Evolutionary conservation across 2,329 filamentous ascomycete genomes (phyloP).

Genomic region (Penicillium sclerotigenum): DNA sequence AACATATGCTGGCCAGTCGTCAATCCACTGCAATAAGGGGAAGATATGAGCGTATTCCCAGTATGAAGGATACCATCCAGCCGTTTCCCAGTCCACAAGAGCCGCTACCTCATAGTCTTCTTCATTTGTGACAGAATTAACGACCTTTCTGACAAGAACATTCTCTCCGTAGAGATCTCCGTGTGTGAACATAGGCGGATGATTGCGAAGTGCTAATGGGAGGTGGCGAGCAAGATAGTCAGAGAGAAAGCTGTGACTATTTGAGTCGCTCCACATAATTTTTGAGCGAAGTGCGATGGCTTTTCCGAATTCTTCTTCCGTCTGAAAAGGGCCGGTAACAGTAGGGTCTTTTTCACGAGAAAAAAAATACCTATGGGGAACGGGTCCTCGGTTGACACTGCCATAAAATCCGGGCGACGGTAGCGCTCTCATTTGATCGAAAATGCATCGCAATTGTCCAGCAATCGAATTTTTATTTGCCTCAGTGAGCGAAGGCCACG

Average conservation of each 20-base stretch:
- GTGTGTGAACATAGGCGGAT: conserved; percentile 24
- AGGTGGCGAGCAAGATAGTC: conserved; percentile 22
- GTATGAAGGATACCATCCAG: conserved; percentile 29
- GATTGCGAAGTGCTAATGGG: conserved; percentile 14
- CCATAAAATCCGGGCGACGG: conserved; percentile 22
- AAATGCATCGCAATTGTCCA: conserved; percentile 15
- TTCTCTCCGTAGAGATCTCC: conserved; percentile 26
- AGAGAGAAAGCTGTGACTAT: conserved; percentile 16
- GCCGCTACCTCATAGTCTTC: conserved; percentile 18
- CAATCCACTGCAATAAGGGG: conserved; percentile 21
- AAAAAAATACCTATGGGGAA: conserved; percentile 24
- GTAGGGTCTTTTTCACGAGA: conserved; percentile 13
- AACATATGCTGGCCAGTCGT: conserved; percentile 26
- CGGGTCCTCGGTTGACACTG: conserved; percentile 18
- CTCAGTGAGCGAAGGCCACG: conserved; percentile 16
- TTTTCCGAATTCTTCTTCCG: conserved; percentile 20
- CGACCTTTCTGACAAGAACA: conserved; percentile 15
- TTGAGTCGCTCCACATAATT: conserved; percentile 14
- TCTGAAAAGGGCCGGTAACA: conserved; percentile 19
- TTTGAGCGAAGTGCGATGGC: conserved; percentile 18
- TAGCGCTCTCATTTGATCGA: conserved; percentile 19
- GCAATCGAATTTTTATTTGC: conserved; percentile 15
- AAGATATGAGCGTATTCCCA: conserved; percentile 28
- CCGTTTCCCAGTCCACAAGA: conserved; percentile 27
- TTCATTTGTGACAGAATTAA: conserved; percentile 10